Percentiles rank a stretch among this genome's conserved stretches.
phyloP scores from a whole-genome alignment of 345 rosid genomes.

The Citrus cavaleriei region DNA sequence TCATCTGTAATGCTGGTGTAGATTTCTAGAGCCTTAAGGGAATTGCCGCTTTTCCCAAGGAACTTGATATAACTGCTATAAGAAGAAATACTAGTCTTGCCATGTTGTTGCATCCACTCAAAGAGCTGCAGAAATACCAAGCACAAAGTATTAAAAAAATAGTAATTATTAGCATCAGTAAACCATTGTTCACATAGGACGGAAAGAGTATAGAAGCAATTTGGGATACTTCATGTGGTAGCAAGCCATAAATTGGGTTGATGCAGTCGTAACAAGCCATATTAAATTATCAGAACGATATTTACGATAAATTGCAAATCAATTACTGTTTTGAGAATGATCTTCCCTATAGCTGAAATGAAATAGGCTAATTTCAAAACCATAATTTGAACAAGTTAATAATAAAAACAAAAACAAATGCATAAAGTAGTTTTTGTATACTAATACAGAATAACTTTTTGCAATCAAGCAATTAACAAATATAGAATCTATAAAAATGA shows the following conservation, averaged over 20 bases:
- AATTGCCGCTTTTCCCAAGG: constrained; percentile 53
- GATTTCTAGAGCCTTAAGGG: constrained; percentile 66
- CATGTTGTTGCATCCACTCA: constrained; percentile 83
- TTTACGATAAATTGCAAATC: not conserved
- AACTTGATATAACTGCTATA: constrained; percentile 76
- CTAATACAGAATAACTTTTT: not conserved
- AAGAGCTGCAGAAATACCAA: constrained; percentile 57
- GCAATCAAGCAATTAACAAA: not conserved
- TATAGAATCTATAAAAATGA: not conserved
- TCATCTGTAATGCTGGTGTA: constrained; percentile 62
- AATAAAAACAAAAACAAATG: not conserved
- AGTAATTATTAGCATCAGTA: not conserved
- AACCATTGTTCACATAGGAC: not conserved
- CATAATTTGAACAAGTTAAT: not conserved
- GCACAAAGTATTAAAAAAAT: not conserved
- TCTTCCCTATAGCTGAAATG: not conserved
- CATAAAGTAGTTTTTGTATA: not conserved
- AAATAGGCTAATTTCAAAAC: not conserved
- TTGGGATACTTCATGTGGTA: not conserved
- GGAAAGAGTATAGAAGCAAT: not conserved
- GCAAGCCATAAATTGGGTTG: not conserved
- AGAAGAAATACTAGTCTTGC: constrained; percentile 60
- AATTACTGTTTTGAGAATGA: not conserved
- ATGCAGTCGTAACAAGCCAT: not conserved
- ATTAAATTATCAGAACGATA: not conserved